Evolutionary conservation across 306 rosid genomes (phyloP), one percentile per base, ranked within the genome.

Genomic region (Rosa lucieae): DNA sequence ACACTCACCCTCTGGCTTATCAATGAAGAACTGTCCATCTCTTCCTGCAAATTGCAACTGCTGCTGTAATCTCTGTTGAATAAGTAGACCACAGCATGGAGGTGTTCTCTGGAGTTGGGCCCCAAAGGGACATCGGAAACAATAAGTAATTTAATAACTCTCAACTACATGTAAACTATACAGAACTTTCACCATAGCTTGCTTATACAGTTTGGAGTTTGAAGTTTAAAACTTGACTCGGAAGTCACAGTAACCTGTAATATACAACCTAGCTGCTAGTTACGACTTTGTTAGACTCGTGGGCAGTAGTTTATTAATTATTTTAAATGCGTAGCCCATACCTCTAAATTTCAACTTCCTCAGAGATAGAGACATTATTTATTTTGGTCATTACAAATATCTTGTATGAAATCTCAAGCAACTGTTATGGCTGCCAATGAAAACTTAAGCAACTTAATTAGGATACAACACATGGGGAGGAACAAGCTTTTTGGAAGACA

Each of bases 1-100:
- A 67, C 72, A 67, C 72, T 67, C 72, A 40, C 40, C 72, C 8
- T 14, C 49, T 67, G 49, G 29, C 72, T 67, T 67, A 66, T 37
- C 70, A 66, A 65, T 66, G 11, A 46, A 15, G 70, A 35, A 66
- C 46, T 29, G 65, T 26, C 68, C 14, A 32, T 35, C 70, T 6
- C 21, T 15, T 66, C 3, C 72, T 67, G 49, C 51, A 67, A 67
- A 18, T 67, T 40, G 72, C 72, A 40, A 67, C 15, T 42, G 51
- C 17, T 67, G 72, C 49, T 17, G 49, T 67, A 67, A 40, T 67
- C 15, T 67, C 49, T 39, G 13, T 67, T 67, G 32, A 67, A 67
- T 40, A 67, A 15, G 6, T 39, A 39, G 23, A 39, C 21, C 70
- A 8, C 69, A 32, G 5, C 18, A 49, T 13, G 53, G 18, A 43